These are phyloP conservation scores for Candida gorgasii DNA, from an alignment of 805 yeast species.

Conservation along the genomic window DNA sequence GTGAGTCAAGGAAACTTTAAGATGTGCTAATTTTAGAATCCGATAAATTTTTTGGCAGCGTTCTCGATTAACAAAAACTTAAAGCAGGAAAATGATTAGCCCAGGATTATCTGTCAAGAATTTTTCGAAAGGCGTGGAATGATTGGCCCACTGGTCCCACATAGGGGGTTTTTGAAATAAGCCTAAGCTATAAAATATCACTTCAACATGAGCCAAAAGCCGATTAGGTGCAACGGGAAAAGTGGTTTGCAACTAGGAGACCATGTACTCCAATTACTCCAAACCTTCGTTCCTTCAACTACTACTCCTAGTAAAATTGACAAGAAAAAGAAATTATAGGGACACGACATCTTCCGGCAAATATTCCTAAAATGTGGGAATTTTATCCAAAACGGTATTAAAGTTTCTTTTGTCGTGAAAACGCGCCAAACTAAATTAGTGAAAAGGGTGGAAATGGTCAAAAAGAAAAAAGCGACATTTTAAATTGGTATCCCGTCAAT, in stretches of 20 bases:
- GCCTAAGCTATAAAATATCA: too few relatives aligned
- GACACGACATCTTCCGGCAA: conserved; percentile 2
- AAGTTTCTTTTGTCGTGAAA: conserved; percentile 1
- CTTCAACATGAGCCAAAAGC: too few relatives aligned
- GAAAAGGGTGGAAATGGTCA: not conserved
- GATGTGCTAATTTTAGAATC: conserved; percentile 3
- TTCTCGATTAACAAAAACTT: not conserved
- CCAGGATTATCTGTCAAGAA: too few relatives aligned
- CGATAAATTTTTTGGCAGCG: not conserved
- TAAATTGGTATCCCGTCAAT: conserved; percentile 3
- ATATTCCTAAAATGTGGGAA: not conserved
- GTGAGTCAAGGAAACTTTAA: conserved; percentile 2
- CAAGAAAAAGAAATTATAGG: not conserved
- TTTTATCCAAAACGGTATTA: not conserved
- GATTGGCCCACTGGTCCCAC: too few relatives aligned
- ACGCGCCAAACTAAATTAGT: conserved; percentile 6
- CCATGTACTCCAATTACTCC: not conserved
- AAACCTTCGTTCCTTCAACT: not conserved
- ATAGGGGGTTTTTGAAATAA: too few relatives aligned
- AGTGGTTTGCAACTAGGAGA: too few relatives aligned
- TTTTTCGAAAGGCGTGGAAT: too few relatives aligned
- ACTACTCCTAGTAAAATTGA: conserved; percentile 1
- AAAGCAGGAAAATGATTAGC: too few relatives aligned
- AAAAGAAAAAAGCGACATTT: conserved; percentile 3
- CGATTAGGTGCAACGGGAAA: too few relatives aligned